phyloP scores from a whole-genome alignment of 177 flowering plant genomes.

The Vitis hybrid region DNA sequence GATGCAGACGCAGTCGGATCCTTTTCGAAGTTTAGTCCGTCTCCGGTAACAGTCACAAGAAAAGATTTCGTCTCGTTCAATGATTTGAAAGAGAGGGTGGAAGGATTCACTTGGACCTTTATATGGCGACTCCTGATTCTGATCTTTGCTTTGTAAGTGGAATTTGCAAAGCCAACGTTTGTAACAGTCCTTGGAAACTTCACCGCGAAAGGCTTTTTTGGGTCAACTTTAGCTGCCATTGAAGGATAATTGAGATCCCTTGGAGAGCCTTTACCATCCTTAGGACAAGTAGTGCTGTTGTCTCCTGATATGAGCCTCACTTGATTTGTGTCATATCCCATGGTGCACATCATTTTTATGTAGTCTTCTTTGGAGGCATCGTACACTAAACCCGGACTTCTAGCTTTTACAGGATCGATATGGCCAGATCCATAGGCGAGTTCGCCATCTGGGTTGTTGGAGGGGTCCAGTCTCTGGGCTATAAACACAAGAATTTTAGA shows the following conservation, averaged over 20 bases:
- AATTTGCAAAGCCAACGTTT: conserved; percentile 37
- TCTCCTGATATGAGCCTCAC: conserved; percentile 19
- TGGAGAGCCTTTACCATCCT: conserved; percentile 9
- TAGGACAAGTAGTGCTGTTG: conserved; percentile 21
- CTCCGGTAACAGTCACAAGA: conserved; percentile 25
- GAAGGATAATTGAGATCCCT: conserved; percentile 66
- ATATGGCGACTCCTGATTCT: background rate
- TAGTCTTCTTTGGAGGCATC: conserved; percentile 25
- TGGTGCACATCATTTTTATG: conserved; percentile 25
- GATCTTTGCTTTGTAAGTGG: conserved; percentile 33
- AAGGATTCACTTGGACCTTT: conserved; percentile 23
- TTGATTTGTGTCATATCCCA: background rate
- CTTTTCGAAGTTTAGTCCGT: background rate
- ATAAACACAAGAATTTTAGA: too few species aligned
- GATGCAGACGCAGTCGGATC: conserved; percentile 3
- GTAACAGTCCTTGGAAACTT: conserved; percentile 39
- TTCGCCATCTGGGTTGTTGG: conserved; percentile 15
- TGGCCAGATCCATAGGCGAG: conserved; percentile 37
- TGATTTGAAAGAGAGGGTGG: conserved; percentile 27
- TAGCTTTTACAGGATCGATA: conserved; percentile 31
- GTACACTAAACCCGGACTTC: conserved; percentile 38
- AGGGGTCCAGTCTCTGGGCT: conserved; percentile 22
- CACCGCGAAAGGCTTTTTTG: background rate
- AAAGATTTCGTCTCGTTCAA: conserved; percentile 30
- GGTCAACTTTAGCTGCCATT: conserved; percentile 13